Evolutionary conservation across 306 rosid species (phyloP), one percentile per base, ranked within the genome.

Genomic region (Vachellia collinsii): DNA sequence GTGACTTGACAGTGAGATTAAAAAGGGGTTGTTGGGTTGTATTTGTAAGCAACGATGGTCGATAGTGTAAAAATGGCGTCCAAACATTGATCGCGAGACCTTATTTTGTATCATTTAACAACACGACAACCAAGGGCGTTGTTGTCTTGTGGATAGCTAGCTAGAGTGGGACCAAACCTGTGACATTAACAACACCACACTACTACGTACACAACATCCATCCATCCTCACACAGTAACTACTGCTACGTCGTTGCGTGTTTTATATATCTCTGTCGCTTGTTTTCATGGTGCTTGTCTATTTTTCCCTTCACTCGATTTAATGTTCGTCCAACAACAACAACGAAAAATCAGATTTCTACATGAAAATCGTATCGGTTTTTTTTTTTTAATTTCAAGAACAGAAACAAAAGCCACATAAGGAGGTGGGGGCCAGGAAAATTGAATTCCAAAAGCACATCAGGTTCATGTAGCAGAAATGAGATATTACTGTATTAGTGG

Each of bases 11-110:
- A 36, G 22, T 16, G 61, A 69, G 54, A 63, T 70, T 6, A 51
- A 64, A 70, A 47, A 42, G 54, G 69, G 44, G 41, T 67, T 82
- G 84, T 79, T 79, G 82, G 74, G 76, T 51, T 41, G 77, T 73
- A 76, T 72, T 37, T 76, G 79, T 70, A 79, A n/a, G 16, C 56
- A 70, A 42, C 17, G 20, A 72, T 34, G 20, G 17, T 42, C 34
- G 2, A 2, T 2, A 29, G 17, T 50, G 13, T 37, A 37, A 79
- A 74, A 70, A 70, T 20, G 39, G 6, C 19, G 80, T 38, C 5
- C 71, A 38, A 66, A 12, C 2, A 7, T 72, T 67, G 86, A 83
- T 63, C 13, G 20, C 51, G 71, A 22, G 58, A 84, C 53, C 72
- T 54, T 70, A 8, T 37, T 3, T 69, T 42, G 38, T 69, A 43